Base-by-base conservation (phyloP, 2,329 filamentous ascomycete genomes). In the Aspergillus fructus region DNA sequence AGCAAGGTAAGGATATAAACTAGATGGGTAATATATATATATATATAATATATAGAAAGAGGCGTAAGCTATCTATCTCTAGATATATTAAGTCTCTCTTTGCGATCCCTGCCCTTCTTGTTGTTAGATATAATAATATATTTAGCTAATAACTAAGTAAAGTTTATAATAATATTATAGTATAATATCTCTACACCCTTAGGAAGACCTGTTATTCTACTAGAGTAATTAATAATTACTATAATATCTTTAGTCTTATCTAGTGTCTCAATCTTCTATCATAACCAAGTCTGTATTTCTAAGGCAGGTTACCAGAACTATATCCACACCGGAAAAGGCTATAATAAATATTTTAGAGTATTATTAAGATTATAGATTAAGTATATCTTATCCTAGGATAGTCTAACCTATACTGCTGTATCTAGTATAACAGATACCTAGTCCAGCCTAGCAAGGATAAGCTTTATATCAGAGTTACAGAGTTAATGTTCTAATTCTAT, bases 161-260 rank as follows among this genome's bases (percentile, higher is more conserved):
- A 53, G 21, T 57, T 57, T 2, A 49, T 49, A 12, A 57, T 21
- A 24, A 43, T 49, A 34, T 57, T 57, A 23, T 57, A 57, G 49
- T 57, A 49, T 15, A 45, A 57, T 12, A 57, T 57, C 15, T 57
- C 55, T 2, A 57, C 55, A 15, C 55, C 55, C 30, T 57, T 57
- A 17, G 55, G 55, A 13, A 52, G 41, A 5, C 55, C 55, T 19
- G 55, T 57, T 30, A 49, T 57, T 53, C 55, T 49, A 42, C 55
- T 57, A 33, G 55, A 57, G 30, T 57, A 57, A 33, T 57, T 57
- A 4, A 57, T 39, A 8, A 57, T 49, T 1, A 49, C 55, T 2
- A 49, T 57, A 15, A 42, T 57, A 4, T 23, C 43, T 23, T 40
- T 19, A 5, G 55, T 49, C 40, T 57, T 49, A 15, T 47, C 24